Base-by-base conservation (phyloP, 768 basidiomycete species). In the Tulasnella sp. region DNA sequence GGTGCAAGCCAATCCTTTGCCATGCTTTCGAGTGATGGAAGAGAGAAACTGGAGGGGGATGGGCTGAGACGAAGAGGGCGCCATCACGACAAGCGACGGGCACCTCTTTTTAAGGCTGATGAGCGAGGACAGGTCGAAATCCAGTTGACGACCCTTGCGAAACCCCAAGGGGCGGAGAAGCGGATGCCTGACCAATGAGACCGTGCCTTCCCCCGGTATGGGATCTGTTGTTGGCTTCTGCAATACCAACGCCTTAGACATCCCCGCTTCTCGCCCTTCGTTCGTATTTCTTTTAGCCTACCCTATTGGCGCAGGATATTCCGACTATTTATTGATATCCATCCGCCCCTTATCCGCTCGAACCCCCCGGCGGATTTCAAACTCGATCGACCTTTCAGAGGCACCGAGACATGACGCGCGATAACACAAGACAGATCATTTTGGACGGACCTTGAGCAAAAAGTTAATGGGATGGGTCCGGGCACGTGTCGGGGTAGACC, bases 161-260 rank as follows among this genome's bases (percentile, higher is more conserved):
- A 68, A 27, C 31, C 62, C 62, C 62, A 68, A 68, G 62, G 62
- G 62, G 36, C 62, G 62, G 62, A 68, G 62, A 68, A 68, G 62
- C 62, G 0, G 31, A 68, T 2, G 62, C 18, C 62, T 68, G 27
- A 12, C 62, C 31, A 68, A 68, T 68, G 8, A 68, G 34, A 68
- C 62, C 18, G 24, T 27, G 14, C 16, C 16, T 68, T 68, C 62
- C 62, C 62, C 62, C 62, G 62, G 62, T 68, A 34, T 12, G 62
- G 62, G 62, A 18, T n/a, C 62, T 68, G 62, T 68, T 19, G 34
- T 36, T 68, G n/a, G 62, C 62, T 68, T 68, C 62, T 68, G 27
- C 31, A 31, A 36, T 68, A 31, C 62, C 8, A 68, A 14, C 31
- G 16, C 9, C 4, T 68, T 68, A 68, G 62, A 36, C 62, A 68